Base-by-base conservation (phyloP, 2,329 filamentous ascomycete genomes). In the Stemphylium lycopersici region DNA sequence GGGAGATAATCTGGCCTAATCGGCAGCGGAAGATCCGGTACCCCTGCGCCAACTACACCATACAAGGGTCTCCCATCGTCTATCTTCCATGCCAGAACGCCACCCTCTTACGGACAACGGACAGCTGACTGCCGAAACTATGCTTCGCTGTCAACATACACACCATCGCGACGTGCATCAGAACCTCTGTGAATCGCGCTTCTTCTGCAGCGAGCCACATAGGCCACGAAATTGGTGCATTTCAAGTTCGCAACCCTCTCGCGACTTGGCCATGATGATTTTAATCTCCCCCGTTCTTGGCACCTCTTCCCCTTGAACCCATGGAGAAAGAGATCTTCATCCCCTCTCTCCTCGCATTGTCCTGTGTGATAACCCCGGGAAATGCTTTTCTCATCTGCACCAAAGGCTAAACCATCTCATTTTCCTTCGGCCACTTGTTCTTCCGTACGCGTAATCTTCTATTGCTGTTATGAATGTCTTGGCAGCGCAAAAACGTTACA, bases 401-500 rank as follows among this genome's bases (percentile, higher is more conserved):
- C 3, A 24, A 24, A 24, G 5, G 22, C 6, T 6, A 24, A 24
- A 24, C 4, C 22, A 24, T 24, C 6, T 24, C 22, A 24, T 7
- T 6, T 24, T 24, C 6, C 22, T 24, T 38, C 48, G 39, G 33
- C 37, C 24, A 38, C 16, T 13, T 33, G n/a, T 18, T 18, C 26
- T 31, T 20, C 42, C 48, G 41, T 52, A 45, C 42, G 49, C 49
- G 49, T 52, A 41, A 52, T 43, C 49, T 32, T 45, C n/a, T 39
- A 24, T 44, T 31, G 31, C 22, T 24, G 34, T 26, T 18, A 22
- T 22, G 20, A 33, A 48, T 22, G 6, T 41, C 38, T 49, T 45
- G 46, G 39, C 46, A 34, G 26, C 46, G 12, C 39, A 38, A 44
- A 44, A 16, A 42, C 46, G 51, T 54, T 50, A 29, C 51, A 54